Percentiles rank a stretch among this genome's conserved stretches.
phyloP scores from a whole-genome alignment of 23 red algal genomes.

The Gracilaria domingensis region DNA sequence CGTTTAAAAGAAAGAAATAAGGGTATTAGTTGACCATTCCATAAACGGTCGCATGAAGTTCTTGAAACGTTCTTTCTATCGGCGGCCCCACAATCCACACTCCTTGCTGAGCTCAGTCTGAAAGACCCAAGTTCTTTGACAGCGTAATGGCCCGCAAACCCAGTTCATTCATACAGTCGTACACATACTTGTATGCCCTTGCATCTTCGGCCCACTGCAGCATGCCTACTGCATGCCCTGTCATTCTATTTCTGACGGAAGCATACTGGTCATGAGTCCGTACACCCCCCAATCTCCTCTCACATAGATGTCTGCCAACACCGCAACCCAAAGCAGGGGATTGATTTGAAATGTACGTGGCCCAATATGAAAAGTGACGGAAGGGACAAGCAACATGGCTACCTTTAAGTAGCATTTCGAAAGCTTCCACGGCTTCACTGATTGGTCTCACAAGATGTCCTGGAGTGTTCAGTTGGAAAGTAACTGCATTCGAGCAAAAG shows the following conservation, averaged over 20 bases:
- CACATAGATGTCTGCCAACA: neutral
- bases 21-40: neutral
- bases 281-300: neutral
- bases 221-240: neutral
- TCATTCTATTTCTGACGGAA: neutral
- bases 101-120: neutral
- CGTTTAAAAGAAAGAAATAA: neutral
- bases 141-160: neutral
- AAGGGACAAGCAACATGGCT: neutral
- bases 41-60: neutral
- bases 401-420: neutral
- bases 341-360: neutral
- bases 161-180: neutral
- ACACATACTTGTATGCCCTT: slow-evolving; percentile 9
- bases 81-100: neutral
- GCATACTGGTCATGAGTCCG: neutral
- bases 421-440: neutral
- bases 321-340: neutral
- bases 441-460: neutral
- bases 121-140: neutral
- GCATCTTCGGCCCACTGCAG: neutral
- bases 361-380: neutral
- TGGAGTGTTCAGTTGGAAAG: neutral
- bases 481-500: slow-evolving; percentile 1
- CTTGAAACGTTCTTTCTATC: neutral